These are phyloP conservation scores for Aspergillus udagawae DNA, from an alignment of 2,329 filamentous ascomycete genomes.

Conservation along the genomic window DNA sequence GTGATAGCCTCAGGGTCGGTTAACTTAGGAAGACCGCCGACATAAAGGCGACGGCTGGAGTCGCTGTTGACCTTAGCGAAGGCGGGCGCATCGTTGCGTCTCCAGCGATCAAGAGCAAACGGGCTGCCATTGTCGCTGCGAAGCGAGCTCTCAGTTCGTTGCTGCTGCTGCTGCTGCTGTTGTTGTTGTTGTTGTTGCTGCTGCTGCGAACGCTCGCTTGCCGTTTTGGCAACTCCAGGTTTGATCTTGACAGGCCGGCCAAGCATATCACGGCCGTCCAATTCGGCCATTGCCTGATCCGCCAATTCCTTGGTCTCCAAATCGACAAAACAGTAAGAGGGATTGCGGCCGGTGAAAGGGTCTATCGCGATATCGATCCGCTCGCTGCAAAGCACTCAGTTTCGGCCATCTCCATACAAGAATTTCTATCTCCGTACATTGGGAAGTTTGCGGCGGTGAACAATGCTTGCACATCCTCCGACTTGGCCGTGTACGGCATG, in stretches of 20 bases:
- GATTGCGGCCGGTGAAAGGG: constrained; percentile 64
- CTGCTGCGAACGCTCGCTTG: constrained; percentile 26
- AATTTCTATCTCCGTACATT: constrained; percentile 26
- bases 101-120: constrained; percentile 41
- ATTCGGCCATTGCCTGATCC: constrained; percentile 52
- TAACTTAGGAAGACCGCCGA: constrained; percentile 46
- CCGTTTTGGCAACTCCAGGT: constrained; percentile 57
- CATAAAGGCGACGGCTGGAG: constrained; percentile 43
- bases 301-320: constrained; percentile 56
- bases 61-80: constrained; percentile 32
- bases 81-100: constrained; percentile 35
- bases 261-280: constrained; percentile 54
- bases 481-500: constrained; percentile 52
- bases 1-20: constrained; percentile 40
- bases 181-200: constrained; percentile 12
- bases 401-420: constrained; percentile 5
- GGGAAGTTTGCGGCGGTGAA: constrained; percentile 40
- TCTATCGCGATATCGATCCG: constrained; percentile 67
- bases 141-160: constrained; percentile 15
- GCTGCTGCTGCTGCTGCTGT: constrained; percentile 9
- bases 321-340: constrained; percentile 72
- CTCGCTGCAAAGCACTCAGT: constrained; percentile 38
- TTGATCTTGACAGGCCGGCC: constrained; percentile 61
- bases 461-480: constrained; percentile 47
- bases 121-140: constrained; percentile 18